Evolutionary conservation across 2,329 filamentous ascomycete species (phyloP).

Genomic region (Alternaria arborescens): DNA sequence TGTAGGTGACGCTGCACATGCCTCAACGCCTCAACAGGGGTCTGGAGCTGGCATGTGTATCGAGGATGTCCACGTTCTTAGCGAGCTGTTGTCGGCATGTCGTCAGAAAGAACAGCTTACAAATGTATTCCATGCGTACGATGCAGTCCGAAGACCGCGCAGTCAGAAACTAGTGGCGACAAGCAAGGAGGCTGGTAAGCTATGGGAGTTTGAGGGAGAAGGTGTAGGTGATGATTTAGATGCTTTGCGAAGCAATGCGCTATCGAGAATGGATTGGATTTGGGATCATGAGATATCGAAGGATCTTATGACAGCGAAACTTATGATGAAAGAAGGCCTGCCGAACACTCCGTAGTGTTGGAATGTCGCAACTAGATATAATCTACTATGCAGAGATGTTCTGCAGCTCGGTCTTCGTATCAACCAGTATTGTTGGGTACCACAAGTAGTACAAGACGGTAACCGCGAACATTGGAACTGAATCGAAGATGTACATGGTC

Average conservation of each 20-base stretch:
- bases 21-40: conserved; percentile 5
- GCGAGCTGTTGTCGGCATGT: conserved; percentile 46
- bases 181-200: conserved; percentile 50
- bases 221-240: conserved; percentile 45
- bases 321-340: too few relatives aligned
- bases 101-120: conserved; percentile 26
- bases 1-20: conserved; percentile 56
- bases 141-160: conserved; percentile 50
- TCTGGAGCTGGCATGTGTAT: conserved; percentile 55
- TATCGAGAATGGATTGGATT: conserved; percentile 49
- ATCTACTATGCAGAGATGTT: background rate
- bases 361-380: too few relatives aligned
- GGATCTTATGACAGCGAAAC: conserved; percentile 29
- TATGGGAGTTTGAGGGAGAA: conserved; percentile 52
- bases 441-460: background rate
- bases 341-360: too few relatives aligned
- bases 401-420: background rate
- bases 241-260: conserved; percentile 41
- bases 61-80: conserved; percentile 62
- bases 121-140: conserved; percentile 51
- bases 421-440: background rate
- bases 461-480: background rate
- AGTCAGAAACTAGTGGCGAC: conserved; percentile 52
- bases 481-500: background rate
- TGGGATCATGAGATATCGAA: conserved; percentile 51